These are phyloP conservation scores for Lecanicillium sp. DNA, from an alignment of 2,329 filamentous ascomycete species.

Conservation along the genomic window DNA sequence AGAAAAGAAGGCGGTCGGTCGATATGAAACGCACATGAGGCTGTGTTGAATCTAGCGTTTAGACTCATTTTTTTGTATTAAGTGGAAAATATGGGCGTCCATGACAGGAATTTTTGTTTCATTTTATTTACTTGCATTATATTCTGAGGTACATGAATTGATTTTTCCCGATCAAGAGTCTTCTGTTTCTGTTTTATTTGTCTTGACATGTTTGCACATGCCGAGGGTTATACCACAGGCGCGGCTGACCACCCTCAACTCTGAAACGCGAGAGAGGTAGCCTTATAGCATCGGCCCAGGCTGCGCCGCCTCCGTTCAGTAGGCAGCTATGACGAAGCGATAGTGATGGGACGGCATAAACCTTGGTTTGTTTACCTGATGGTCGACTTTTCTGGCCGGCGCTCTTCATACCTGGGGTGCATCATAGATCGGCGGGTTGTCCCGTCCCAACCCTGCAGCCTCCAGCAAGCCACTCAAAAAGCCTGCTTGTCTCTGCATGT, in stretches of 20 bases:
- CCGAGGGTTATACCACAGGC: not conserved
- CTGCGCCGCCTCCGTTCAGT: too few relatives aligned
- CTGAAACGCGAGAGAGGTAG: too few relatives aligned
- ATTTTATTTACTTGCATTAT: constrained; percentile 6
- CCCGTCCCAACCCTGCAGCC: too few relatives aligned
- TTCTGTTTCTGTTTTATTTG: not conserved
- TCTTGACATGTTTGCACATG: not conserved
- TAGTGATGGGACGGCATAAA: too few relatives aligned
- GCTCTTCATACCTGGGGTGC: not conserved
- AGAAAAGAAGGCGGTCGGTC: constrained; percentile 2
- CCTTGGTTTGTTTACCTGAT: not conserved
- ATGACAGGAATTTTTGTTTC: constrained; percentile 4
- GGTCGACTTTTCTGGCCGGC: too few relatives aligned
- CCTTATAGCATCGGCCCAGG: too few relatives aligned
- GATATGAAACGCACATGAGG: constrained; percentile 8
- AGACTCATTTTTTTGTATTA: constrained; percentile 9
- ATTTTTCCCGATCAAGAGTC: not conserved
- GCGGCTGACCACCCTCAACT: constrained; percentile 8
- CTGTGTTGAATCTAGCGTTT: constrained; percentile 5
- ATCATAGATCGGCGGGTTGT: not conserved
- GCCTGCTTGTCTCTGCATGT: not conserved
- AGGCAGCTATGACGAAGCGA: not conserved
- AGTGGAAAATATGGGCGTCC: constrained; percentile 6
- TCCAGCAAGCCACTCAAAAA: not conserved
- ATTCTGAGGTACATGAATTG: constrained; percentile 3